Base-by-base conservation (phyloP, 371 early-diverging fungal species). In the Rhizopus sp. region DNA sequence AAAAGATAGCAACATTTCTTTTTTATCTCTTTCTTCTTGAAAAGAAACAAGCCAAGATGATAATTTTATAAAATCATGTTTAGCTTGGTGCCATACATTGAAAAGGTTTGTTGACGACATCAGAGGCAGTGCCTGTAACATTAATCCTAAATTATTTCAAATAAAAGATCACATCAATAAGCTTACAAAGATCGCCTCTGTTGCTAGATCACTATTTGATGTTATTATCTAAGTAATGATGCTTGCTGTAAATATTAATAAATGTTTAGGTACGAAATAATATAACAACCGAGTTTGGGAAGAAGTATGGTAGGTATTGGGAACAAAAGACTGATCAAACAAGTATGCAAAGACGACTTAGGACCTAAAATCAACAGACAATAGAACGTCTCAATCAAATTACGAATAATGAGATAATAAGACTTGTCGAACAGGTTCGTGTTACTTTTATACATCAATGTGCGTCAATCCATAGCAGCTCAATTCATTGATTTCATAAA, bases 401-500 rank as follows among this genome's bases (percentile, higher is more conserved):
- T 15, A 49, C 57, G 23, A 57, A 57, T 13, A 39, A 57, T 48
- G 40, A 49, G n/a, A 57, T 57, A 40, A 32, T 49, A 57, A 48
- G 50, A 49, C 49, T 48, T 39, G 57, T 49, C 31, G 50, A 57
- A 49, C 31, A 57, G 57, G 50, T 48, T 49, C 50, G 50, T 57
- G 31, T 40, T 57, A 32, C 40, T 57, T 46, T 55, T 39, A 49
- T 49, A 49, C 41, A 31, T 57, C 49, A 57, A 49, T 51, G 59
- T 45, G 46, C 31, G 39, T 50, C 55, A 53, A 60, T 48, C 41
- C 47, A 54, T 54, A 54, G 33, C 16, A 50, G 41, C 30, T 32
- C 55, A 60, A 50, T 15, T 38, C 39, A 55, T 55, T 44, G 37
- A 60, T 42, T 32, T 54, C 34, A 49, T 60, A 16, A 60, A 50